Conservation (phyloP, 495 filamentous ascomycete species). For the Neurospora sp. region DNA sequence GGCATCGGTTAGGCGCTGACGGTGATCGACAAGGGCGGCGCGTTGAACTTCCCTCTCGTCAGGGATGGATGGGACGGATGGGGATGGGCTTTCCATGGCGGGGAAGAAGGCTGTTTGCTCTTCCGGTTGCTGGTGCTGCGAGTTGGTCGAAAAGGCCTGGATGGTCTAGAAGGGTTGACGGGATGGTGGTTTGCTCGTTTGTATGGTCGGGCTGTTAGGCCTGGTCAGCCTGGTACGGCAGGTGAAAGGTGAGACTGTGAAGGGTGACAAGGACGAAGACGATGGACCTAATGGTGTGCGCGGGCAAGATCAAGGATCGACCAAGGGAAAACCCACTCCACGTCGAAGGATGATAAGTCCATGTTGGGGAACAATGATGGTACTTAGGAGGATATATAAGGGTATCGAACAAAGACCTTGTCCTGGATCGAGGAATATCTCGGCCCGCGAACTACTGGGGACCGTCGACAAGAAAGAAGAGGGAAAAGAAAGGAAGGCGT, state of each 20-base stretch:
- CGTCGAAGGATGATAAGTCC: background rate
- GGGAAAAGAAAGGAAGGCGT: background rate
- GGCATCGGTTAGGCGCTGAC: conserved; percentile 36
- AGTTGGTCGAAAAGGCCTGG: background rate
- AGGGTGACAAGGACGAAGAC: background rate
- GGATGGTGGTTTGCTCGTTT: background rate
- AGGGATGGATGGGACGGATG: conserved; percentile 14
- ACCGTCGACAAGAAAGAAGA: background rate
- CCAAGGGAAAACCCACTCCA: background rate
- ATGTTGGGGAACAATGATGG: background rate
- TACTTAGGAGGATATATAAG: background rate
- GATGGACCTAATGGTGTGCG: background rate
- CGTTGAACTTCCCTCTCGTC: conserved; percentile 25
- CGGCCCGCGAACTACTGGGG: background rate
- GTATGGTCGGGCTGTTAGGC: background rate
- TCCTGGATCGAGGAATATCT: background rate
- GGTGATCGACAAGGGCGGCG: conserved; percentile 32
- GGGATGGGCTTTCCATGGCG: conserved; percentile 29
- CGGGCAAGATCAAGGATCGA: background rate
- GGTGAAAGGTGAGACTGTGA: background rate
- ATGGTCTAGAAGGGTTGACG: background rate
- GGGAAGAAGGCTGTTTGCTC: background rate
- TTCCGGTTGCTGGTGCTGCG: background rate
- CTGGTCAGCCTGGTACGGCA: background rate
- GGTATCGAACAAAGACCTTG: background rate